A percentile compares a stretch with the other conserved stretches of the same genome.
Conservation (phyloP, 495 filamentous ascomycete genomes). For the Chaetomium cochliodes region DNA sequence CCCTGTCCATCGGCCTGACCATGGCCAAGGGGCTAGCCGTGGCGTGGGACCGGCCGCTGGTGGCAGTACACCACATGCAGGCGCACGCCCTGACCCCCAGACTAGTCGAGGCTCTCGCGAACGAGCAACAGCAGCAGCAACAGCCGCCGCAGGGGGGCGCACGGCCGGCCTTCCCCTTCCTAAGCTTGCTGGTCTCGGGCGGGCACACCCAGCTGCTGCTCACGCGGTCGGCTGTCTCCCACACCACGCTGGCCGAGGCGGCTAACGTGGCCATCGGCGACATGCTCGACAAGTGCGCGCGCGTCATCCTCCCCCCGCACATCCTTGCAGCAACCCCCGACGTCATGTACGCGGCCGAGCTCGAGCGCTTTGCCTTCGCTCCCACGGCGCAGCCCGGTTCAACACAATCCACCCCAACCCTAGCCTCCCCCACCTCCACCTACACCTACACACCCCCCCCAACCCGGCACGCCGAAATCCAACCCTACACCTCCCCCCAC, state of each 20-base stretch:
- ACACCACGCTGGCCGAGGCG: conserved; percentile 68
- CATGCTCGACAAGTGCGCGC: conserved; percentile 78
- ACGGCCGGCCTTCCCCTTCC: conserved; percentile 69
- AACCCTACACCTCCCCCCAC: conserved; percentile 27
- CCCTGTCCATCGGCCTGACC: conserved; percentile 72
- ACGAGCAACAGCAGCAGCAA: conserved; percentile 10
- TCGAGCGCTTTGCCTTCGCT: conserved; percentile 79
- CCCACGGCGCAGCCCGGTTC: conserved; percentile 19
- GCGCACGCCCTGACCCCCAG: conserved; percentile 87
- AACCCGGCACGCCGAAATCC: conserved; percentile 53
- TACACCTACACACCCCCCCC: conserved; percentile 58
- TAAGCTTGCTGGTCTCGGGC: conserved; percentile 86
- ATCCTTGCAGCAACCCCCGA: conserved; percentile 44
- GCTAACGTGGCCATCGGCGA: conserved; percentile 80
- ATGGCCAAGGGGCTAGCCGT: conserved; percentile 84
- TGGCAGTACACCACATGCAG: conserved; percentile 96
- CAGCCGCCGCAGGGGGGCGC: conserved; percentile 12
- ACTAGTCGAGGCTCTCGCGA: conserved; percentile 62
- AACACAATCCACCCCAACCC: too few relatives aligned
- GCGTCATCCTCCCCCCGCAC: conserved; percentile 62
- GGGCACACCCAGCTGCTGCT: conserved; percentile 86
- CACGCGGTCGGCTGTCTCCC: conserved; percentile 60
- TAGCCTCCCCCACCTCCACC: neutral
- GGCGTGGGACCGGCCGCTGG: conserved; percentile 75
- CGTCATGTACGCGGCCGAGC: conserved; percentile 72